Evolutionary conservation across 176 grass and related monocot genomes (phyloP).

Genomic region (Triticum aestivum): DNA sequence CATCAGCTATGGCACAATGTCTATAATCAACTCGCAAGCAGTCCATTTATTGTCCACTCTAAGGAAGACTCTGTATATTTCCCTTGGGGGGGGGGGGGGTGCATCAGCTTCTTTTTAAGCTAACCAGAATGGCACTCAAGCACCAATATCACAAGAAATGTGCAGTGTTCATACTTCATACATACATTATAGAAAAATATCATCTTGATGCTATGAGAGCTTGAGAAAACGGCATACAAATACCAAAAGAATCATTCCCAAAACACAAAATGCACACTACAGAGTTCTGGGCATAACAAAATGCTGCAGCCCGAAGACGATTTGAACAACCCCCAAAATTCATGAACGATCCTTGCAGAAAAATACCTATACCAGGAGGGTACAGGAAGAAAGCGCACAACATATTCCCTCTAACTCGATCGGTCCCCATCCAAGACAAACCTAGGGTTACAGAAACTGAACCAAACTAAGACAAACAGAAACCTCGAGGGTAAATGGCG

Average conservation of each 20-base stretch:
- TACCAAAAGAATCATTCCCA: neutral
- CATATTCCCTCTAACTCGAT: neutral
- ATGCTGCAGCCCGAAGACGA: neutral
- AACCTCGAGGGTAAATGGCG: neutral
- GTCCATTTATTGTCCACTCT: neutral
- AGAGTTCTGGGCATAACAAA: neutral
- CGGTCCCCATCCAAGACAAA: neutral
- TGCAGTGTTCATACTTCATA: neutral
- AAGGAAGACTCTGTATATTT: neutral
- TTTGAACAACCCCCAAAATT: neutral
- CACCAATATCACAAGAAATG: neutral
- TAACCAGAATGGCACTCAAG: neutral
- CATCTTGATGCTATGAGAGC: neutral
- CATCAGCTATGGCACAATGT: neutral
- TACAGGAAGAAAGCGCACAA: neutral
- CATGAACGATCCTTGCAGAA: neutral
- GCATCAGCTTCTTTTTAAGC: neutral
- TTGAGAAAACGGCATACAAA: neutral
- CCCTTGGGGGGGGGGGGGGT: neutral
- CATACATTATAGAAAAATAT: neutral
- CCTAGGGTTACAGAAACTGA: conserved; percentile 19
- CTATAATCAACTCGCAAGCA: neutral
- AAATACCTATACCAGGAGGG: neutral
- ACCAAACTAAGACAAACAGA: neutral
- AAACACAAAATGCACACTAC: neutral